phyloP scores from a whole-genome alignment of 257 asterid genomes.

The Thymus quinquecostatus region DNA sequence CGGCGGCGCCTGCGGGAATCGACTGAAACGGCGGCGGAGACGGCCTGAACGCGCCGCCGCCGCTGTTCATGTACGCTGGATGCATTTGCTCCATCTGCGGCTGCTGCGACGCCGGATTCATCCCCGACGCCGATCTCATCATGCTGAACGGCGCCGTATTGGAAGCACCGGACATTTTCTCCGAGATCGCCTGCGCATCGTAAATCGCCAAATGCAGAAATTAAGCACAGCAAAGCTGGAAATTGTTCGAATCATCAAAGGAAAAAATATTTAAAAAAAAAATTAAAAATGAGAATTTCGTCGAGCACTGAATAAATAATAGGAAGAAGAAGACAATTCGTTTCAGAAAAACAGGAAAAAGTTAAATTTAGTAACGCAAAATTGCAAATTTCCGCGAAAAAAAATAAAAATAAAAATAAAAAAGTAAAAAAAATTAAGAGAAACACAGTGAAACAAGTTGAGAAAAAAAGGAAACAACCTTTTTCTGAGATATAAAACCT shows the following conservation, averaged over 20 bases:
- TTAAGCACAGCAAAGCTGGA: background rate
- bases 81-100: conserved; percentile 39
- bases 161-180: conserved; percentile 42
- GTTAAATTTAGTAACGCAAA: conserved; percentile 24
- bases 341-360: background rate
- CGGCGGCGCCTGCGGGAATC: conserved; percentile 26
- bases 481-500: conserved; percentile 24
- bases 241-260: background rate
- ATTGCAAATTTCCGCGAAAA: conserved; percentile 2
- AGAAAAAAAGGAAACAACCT: conserved; percentile 36
- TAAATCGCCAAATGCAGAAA: conserved; percentile 20
- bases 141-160: conserved; percentile 35
- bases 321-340: background rate
- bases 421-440: background rate
- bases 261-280: background rate
- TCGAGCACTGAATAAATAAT: conserved; percentile 3
- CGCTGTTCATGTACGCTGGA: conserved; percentile 27
- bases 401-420: conserved; percentile 3
- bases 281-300: background rate
- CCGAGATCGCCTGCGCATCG: conserved; percentile 27
- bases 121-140: conserved; percentile 25
- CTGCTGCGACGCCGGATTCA: conserved; percentile 32
- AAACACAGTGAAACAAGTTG: conserved; percentile 25
- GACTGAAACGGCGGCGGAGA: conserved; percentile 39
- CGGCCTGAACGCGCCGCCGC: conserved; percentile 29